Conservation (phyloP, 2,329 filamentous ascomycete species). For the Penicillium sp. region DNA sequence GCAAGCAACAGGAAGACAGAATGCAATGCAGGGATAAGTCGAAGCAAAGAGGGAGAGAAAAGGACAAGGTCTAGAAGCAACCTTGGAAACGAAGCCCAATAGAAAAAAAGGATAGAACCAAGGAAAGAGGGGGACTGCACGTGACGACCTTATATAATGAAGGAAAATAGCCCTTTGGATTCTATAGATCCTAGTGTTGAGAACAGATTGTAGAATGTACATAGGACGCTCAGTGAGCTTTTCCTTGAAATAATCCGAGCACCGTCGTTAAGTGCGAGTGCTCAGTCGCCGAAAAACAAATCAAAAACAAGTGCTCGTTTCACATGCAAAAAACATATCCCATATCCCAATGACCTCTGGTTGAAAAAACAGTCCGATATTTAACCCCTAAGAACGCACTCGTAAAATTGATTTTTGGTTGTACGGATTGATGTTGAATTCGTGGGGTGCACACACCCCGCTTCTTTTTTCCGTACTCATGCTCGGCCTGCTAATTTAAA, state of each 20-base stretch:
- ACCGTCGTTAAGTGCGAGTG: slow-evolving; percentile 23
- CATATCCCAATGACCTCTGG: slow-evolving; percentile 41
- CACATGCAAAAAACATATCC: slow-evolving; percentile 22
- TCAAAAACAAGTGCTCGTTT: slow-evolving; percentile 20
- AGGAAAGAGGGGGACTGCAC: neutral
- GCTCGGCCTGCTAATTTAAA: slow-evolving; percentile 31
- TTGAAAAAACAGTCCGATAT: slow-evolving; percentile 45
- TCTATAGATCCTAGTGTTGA: slow-evolving; percentile 14
- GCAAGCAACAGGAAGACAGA: slow-evolving; percentile 4
- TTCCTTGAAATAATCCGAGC: slow-evolving; percentile 20
- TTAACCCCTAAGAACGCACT: slow-evolving; percentile 37
- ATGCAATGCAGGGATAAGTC: too few species aligned
- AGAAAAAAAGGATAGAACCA: neutral
- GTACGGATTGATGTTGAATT: slow-evolving; percentile 42
- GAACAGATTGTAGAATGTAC: slow-evolving; percentile 14
- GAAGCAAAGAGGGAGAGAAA: neutral
- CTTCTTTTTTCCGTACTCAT: slow-evolving; percentile 9
- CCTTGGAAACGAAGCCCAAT: neutral
- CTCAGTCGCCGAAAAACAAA: slow-evolving; percentile 14
- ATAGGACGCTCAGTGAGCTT: slow-evolving; percentile 21
- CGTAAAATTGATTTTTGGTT: slow-evolving; percentile 29
- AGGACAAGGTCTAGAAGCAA: neutral
- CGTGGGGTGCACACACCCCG: slow-evolving; percentile 22
- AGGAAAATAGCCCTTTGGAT: slow-evolving; percentile 10
- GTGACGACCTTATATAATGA: neutral